Percentiles rank a stretch among this genome's conserved stretches.
Evolutionary conservation across 352 stramenopile species (phyloP).

Genomic region (Pythium dissotocum): DNA sequence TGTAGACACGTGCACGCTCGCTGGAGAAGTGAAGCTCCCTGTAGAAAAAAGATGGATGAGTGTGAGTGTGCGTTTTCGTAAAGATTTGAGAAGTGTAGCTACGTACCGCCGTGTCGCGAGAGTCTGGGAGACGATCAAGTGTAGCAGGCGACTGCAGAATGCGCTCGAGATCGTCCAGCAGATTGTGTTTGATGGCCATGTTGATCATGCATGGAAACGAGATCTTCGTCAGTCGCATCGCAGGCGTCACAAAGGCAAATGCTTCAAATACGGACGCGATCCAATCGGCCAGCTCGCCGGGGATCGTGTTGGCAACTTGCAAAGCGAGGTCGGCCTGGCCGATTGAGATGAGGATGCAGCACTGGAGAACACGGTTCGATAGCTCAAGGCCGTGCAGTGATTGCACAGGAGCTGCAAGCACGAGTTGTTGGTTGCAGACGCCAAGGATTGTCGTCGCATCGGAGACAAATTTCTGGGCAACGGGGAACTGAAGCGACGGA

Average conservation of each 20-base stretch:
- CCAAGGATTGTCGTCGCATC: slow-evolving; percentile 53
- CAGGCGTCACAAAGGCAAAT: slow-evolving; percentile 50
- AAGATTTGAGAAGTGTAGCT: neutral
- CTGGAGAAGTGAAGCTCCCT: slow-evolving; percentile 69
- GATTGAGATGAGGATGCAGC: slow-evolving; percentile 62
- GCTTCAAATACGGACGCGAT: slow-evolving; percentile 64
- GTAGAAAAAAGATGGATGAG: neutral
- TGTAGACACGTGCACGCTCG: slow-evolving; percentile 45
- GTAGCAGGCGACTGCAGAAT: slow-evolving; percentile 26
- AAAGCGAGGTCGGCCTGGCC: slow-evolving; percentile 44
- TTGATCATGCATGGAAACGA: slow-evolving; percentile 52
- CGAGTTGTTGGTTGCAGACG: slow-evolving; percentile 50
- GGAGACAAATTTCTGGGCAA: slow-evolving; percentile 32
- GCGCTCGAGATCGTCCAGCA: slow-evolving; percentile 39
- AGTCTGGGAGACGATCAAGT: slow-evolving; percentile 30
- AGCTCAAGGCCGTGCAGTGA: slow-evolving; percentile 59
- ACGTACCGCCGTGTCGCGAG: slow-evolving; percentile 44
- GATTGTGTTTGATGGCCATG: slow-evolving; percentile 68
- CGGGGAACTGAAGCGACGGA: slow-evolving; percentile 39
- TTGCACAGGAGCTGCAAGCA: slow-evolving; percentile 46
- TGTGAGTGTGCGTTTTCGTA: neutral
- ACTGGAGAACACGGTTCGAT: slow-evolving; percentile 64
- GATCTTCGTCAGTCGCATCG: slow-evolving; percentile 40
- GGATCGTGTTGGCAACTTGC: slow-evolving; percentile 44
- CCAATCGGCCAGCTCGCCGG: slow-evolving; percentile 46